These are phyloP conservation scores for Dothideomycetidae sp. DNA, from an alignment of 2,329 filamentous ascomycete genomes.

Conservation along the genomic window DNA sequence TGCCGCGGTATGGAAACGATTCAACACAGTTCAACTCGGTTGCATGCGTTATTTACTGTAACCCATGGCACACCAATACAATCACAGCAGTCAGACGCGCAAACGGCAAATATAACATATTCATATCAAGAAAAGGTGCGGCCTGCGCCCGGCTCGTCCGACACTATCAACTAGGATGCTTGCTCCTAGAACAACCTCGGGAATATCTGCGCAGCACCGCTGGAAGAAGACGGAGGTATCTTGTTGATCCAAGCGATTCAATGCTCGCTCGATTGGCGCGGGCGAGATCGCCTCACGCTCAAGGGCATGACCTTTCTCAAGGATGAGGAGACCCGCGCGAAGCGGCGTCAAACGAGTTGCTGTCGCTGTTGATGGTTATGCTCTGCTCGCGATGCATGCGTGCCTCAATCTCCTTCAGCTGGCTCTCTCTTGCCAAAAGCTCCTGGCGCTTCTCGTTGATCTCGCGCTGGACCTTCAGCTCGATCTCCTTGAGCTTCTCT, in stretches of 20 bases:
- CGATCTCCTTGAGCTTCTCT: slow-evolving; percentile 98
- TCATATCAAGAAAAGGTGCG: not conserved
- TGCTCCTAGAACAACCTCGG: slow-evolving; percentile 7
- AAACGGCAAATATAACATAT: not conserved
- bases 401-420: slow-evolving; percentile 96
- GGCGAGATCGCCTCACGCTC: not conserved
- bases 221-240: not conserved
- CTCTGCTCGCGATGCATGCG: slow-evolving; percentile 62
- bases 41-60: too few species aligned
- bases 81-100: too few species aligned
- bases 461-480: slow-evolving; percentile 98
- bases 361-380: slow-evolving; percentile 12
- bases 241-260: not conserved
- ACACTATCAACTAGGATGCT: slow-evolving; percentile 9
- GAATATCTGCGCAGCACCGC: slow-evolving; percentile 6
- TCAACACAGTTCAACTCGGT: too few species aligned
- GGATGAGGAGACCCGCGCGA: slow-evolving; percentile 10
- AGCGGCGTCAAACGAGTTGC: slow-evolving; percentile 14
- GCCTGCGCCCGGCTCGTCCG: too few species aligned
- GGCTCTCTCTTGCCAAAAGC: slow-evolving; percentile 88
- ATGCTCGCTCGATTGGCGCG: not conserved
- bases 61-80: too few species aligned
- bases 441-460: slow-evolving; percentile 99
- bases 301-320: not conserved
- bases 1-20: not conserved